These are phyloP conservation scores for Cladosporium sp. DNA, from an alignment of 2,329 filamentous ascomycete species.

Conservation along the genomic window DNA sequence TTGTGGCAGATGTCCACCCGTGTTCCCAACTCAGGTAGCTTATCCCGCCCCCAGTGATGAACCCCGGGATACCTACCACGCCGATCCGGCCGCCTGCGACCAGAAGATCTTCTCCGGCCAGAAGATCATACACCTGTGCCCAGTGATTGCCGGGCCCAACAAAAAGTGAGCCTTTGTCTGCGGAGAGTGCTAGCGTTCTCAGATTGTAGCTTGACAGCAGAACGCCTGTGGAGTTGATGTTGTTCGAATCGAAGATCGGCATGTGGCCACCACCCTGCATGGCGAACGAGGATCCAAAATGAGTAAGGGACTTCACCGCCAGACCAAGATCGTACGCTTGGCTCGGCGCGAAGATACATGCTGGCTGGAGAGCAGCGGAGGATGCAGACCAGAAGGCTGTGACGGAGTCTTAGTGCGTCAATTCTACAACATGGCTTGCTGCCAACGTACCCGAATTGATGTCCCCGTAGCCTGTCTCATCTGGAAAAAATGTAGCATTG, in stretches of 20 bases:
- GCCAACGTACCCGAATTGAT: too few relatives aligned
- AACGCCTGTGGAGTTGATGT: slow-evolving; percentile 14
- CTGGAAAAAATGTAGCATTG: too few relatives aligned
- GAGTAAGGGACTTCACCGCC: slow-evolving; percentile 1
- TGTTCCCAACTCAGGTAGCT: slow-evolving; percentile 24
- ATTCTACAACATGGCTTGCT: too few relatives aligned
- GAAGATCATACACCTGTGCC: slow-evolving; percentile 39
- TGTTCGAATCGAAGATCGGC: slow-evolving; percentile 8
- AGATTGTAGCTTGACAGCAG: slow-evolving; percentile 11
- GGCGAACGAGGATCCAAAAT: slow-evolving; percentile 3
- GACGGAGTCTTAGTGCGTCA: neutral
- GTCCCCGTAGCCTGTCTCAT: too few relatives aligned
- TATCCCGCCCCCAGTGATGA: slow-evolving; percentile 28
- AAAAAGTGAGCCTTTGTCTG: slow-evolving; percentile 24
- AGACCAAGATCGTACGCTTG: neutral
- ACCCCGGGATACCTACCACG: slow-evolving; percentile 28
- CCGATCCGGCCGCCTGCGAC: slow-evolving; percentile 44
- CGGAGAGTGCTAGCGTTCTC: slow-evolving; percentile 7
- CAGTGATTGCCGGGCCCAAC: slow-evolving; percentile 47
- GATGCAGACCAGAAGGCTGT: slow-evolving; percentile 14
- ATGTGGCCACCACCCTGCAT: slow-evolving; percentile 13
- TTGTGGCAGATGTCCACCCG: slow-evolving; percentile 28
- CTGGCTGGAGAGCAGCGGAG: slow-evolving; percentile 2
- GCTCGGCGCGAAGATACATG: slow-evolving; percentile 9
- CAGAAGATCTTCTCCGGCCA: slow-evolving; percentile 38